phyloP scores from a whole-genome alignment of 2,329 filamentous ascomycete species.

The Hymenoscyphus occultus region DNA sequence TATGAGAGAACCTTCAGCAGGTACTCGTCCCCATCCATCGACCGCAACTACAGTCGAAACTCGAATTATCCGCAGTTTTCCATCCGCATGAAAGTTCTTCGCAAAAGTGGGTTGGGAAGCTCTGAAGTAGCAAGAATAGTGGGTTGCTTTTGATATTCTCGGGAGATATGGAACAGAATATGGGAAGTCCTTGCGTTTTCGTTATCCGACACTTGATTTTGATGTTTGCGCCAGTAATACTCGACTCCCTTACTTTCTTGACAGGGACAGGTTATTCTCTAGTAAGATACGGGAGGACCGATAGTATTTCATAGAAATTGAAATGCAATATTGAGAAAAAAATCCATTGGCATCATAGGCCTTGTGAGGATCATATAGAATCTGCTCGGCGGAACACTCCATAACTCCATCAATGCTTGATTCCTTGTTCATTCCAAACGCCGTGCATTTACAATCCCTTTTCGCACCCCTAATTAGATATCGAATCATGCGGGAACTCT shows the following conservation, averaged over 20 bases:
- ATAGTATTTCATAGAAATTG: not conserved
- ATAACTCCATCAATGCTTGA: not conserved
- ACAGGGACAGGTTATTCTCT: not conserved
- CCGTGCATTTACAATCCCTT: not conserved
- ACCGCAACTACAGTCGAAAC: not conserved
- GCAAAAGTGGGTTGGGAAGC: not conserved
- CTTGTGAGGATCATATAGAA: not conserved
- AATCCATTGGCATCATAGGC: not conserved
- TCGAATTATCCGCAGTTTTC: not conserved
- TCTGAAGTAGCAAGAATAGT: not conserved
- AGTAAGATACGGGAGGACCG: not conserved
- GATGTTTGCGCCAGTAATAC: not conserved
- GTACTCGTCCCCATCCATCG: not conserved
- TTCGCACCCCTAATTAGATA: not conserved
- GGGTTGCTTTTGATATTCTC: not conserved
- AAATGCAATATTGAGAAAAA: slow-evolving; percentile 1
- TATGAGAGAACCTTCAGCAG: not conserved
- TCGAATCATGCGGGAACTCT: not conserved
- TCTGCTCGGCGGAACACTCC: not conserved
- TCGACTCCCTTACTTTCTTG: not conserved
- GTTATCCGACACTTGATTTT: not conserved
- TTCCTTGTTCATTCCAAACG: not conserved
- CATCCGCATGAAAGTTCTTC: not conserved
- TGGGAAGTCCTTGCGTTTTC: slow-evolving; percentile 3
- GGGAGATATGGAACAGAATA: not conserved